Conservation (phyloP, 257 asterid species). For the Scutellaria baicalensis region DNA sequence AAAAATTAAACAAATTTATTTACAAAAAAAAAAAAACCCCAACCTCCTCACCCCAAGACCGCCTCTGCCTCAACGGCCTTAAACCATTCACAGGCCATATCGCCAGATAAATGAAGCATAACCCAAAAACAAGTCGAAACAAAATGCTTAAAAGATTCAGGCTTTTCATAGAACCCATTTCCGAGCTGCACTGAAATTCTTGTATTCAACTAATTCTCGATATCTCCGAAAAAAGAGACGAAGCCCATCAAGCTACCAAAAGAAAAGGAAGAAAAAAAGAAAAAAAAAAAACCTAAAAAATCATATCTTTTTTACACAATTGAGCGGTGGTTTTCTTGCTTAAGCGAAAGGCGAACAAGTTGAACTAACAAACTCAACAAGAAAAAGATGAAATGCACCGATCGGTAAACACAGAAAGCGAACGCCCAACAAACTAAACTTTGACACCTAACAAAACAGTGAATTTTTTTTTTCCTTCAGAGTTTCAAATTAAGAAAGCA, state of each 20-base stretch:
- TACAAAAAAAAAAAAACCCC: slow-evolving; percentile 12
- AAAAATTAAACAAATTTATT: background rate
- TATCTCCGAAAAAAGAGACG: slow-evolving; percentile 24
- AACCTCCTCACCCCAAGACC: slow-evolving; percentile 98
- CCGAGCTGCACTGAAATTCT: slow-evolving; percentile 43
- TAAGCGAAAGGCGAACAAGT: slow-evolving; percentile 45
- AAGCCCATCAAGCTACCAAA: slow-evolving; percentile 28
- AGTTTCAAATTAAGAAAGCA: slow-evolving; percentile 11
- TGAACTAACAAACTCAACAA: slow-evolving; percentile 60
- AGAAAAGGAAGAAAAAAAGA: background rate
- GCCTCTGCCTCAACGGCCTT: slow-evolving; percentile 84
- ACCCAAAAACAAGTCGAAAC: slow-evolving; percentile 36
- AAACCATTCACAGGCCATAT: slow-evolving; percentile 49
- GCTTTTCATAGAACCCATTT: slow-evolving; percentile 42
- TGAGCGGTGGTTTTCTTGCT: slow-evolving; percentile 46
- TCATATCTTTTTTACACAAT: slow-evolving; percentile 6
- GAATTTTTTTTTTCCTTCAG: slow-evolving; percentile 5
- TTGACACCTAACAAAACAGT: slow-evolving; percentile 13
- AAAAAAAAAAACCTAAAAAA: background rate
- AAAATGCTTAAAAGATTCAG: slow-evolving; percentile 26
- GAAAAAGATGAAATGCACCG: slow-evolving; percentile 41
- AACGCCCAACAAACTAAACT: slow-evolving; percentile 52
- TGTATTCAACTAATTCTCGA: slow-evolving; percentile 23
- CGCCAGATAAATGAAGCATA: slow-evolving; percentile 36
- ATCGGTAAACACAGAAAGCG: slow-evolving; percentile 47